Evolutionary conservation across 176 grass and related monocot species (phyloP).

Genomic region (Oryza brachyantha): DNA sequence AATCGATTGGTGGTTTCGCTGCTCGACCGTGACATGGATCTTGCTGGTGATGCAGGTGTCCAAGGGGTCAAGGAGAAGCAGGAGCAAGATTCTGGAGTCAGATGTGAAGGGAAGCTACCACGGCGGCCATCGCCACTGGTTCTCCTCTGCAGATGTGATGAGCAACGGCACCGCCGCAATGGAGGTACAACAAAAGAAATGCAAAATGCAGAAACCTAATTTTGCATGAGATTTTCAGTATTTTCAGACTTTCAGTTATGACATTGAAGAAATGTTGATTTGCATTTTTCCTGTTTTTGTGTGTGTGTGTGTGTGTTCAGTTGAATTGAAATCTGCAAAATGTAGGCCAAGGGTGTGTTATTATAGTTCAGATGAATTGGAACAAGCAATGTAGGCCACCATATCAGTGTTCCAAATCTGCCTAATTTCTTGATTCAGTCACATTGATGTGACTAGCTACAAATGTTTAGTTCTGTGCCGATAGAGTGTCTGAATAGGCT

Average conservation of each 20-base stretch:
- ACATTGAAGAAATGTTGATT: background rate
- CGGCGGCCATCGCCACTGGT: slow-evolving; percentile 7
- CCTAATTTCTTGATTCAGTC: background rate
- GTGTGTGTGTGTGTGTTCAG: background rate
- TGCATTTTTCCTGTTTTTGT: background rate
- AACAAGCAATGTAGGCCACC: background rate
- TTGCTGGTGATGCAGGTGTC: slow-evolving; percentile 21
- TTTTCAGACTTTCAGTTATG: background rate
- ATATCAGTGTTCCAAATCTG: background rate
- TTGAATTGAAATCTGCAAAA: too few species aligned
- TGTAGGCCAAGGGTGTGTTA: background rate
- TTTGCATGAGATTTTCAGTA: background rate
- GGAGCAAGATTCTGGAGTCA: slow-evolving; percentile 37
- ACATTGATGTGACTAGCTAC: background rate
- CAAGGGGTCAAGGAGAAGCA: slow-evolving; percentile 38
- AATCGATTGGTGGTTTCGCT: background rate
- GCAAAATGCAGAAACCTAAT: background rate
- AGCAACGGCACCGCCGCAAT: slow-evolving; percentile 37
- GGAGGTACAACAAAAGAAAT: slow-evolving; percentile 56
- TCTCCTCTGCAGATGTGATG: slow-evolving; percentile 24
- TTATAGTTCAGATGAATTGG: background rate
- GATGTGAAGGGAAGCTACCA: slow-evolving; percentile 33
- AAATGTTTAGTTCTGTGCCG: background rate
- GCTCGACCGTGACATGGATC: background rate
- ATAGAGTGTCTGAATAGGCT: background rate